Evolutionary conservation across 2,329 filamentous ascomycete species (phyloP).

Genomic region (Samsoniella hepiali): DNA sequence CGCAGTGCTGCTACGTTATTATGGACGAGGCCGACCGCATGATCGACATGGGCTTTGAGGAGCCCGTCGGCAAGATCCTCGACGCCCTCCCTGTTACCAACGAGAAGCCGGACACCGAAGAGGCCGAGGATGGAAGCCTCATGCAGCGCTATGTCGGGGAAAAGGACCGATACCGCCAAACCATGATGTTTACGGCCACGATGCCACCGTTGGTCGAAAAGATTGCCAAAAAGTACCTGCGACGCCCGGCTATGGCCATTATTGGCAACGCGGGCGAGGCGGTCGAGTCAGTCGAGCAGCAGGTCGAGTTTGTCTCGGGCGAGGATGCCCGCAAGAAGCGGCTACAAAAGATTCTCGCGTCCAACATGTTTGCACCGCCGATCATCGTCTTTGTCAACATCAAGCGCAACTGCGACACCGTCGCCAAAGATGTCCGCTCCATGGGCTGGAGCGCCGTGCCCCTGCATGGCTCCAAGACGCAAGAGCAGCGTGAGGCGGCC

Average conservation of each 20-base stretch:
- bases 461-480: conserved; percentile 91
- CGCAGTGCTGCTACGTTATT: conserved; percentile 97
- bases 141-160: conserved; percentile 78
- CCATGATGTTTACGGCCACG: conserved; percentile 99
- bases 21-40: conserved; percentile 99
- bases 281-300: conserved; percentile 95
- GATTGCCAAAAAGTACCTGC: conserved; percentile 95
- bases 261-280: conserved; percentile 95
- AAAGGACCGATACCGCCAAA: conserved; percentile 83
- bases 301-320: conserved; percentile 83
- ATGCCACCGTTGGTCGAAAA: conserved; percentile 92
- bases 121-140: conserved; percentile 78
- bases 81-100: conserved; percentile 89
- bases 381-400: conserved; percentile 99
- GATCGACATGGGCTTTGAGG: conserved; percentile 98
- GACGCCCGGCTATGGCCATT: conserved; percentile 86
- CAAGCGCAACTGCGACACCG: conserved; percentile 96
- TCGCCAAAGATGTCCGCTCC: conserved; percentile 88
- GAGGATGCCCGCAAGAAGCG: conserved; percentile 98
- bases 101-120: conserved; percentile 91
- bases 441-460: conserved; percentile 91
- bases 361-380: conserved; percentile 75
- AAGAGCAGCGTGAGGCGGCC: conserved; percentile 94
- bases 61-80: conserved; percentile 95
- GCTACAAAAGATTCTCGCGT: conserved; percentile 82